Percentiles rank a stretch among this genome's conserved stretches.
These are phyloP conservation scores for Ogataea minuta DNA, from an alignment of 805 yeast genomes.

Conservation along the genomic window DNA sequence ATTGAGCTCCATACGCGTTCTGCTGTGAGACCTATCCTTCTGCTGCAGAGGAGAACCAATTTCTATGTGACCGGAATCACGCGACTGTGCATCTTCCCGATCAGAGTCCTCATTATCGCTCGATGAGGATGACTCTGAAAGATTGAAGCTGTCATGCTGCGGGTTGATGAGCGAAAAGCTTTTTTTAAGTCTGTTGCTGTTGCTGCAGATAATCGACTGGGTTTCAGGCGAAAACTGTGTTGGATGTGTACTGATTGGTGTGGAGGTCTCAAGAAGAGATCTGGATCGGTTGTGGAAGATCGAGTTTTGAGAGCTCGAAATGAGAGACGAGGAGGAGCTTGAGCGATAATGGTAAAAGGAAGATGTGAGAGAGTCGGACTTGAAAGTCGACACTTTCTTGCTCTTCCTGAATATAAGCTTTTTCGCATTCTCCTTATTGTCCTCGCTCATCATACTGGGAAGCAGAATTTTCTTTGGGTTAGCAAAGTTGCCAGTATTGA, in stretches of 20 bases:
- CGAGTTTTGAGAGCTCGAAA: conserved; percentile 7
- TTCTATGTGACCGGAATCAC: conserved; percentile 20
- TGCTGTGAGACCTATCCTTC: conserved; percentile 19
- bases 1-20: conserved; percentile 19
- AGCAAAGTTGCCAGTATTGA: conserved; percentile 21
- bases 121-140: conserved; percentile 15
- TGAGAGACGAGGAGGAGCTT: conserved; percentile 18
- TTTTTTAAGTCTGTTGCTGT: conserved; percentile 20
- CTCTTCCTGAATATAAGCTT: conserved; percentile 13
- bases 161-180: conserved; percentile 26
- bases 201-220: conserved; percentile 18
- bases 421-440: conserved; percentile 20
- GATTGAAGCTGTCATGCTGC: conserved; percentile 21
- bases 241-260: conserved; percentile 13
- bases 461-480: conserved; percentile 25
- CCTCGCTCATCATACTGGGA: conserved; percentile 22
- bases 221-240: conserved; percentile 22
- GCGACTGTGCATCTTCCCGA: conserved; percentile 13
- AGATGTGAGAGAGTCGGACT: conserved; percentile 21
- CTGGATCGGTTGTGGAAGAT: conserved; percentile 18
- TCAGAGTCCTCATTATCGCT: conserved; percentile 22
- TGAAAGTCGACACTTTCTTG: conserved; percentile 19
- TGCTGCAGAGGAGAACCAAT: conserved; percentile 41
- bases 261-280: conserved; percentile 16
- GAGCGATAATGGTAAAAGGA: conserved; percentile 23